Percentiles rank a stretch among this genome's conserved stretches.
These are phyloP conservation scores for Knufia fluminis DNA, from an alignment of 2,329 filamentous ascomycete species.

Conservation along the genomic window DNA sequence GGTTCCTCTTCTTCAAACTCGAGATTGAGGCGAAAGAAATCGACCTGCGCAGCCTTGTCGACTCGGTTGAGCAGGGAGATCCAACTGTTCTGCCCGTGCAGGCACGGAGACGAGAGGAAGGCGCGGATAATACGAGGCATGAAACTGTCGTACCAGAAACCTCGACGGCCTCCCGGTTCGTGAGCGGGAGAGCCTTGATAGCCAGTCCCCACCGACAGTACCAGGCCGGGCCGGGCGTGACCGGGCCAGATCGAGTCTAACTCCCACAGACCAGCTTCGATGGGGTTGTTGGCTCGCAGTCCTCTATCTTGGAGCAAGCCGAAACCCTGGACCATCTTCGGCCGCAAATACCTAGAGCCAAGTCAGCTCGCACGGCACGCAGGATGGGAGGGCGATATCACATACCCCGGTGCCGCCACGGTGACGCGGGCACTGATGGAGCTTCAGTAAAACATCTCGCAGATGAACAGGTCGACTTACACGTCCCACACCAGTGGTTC, in stretches of 20 bases:
- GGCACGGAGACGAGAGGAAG: conserved; percentile 17
- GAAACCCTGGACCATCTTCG: conserved; percentile 13
- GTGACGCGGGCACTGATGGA: not conserved
- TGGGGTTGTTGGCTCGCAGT: conserved; percentile 22
- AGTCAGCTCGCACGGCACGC: conserved; percentile 9
- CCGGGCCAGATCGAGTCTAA: conserved; percentile 20
- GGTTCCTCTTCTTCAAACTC: conserved; percentile 12
- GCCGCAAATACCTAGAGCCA: conserved; percentile 18
- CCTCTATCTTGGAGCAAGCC: conserved; percentile 22
- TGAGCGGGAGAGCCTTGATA: conserved; percentile 1
- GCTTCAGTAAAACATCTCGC: not conserved
- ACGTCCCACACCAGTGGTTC: conserved; percentile 8
- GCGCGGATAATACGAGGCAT: conserved; percentile 18
- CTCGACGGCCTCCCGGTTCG: not conserved
- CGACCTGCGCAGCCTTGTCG: not conserved
- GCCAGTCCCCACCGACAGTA: conserved; percentile 21
- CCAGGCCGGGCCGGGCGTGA: conserved; percentile 15
- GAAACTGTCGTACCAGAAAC: conserved; percentile 5
- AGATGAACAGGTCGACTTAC: conserved; percentile 1
- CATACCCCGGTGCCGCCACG: conserved; percentile 20
- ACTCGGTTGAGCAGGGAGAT: conserved; percentile 6
- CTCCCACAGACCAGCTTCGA: conserved; percentile 19
- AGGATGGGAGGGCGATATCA: not conserved
- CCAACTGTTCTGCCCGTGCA: conserved; percentile 18
- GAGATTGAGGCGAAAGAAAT: conserved; percentile 13